Base-by-base conservation (phyloP, 768 basidiomycete species). In the Piloderma croceum region DNA sequence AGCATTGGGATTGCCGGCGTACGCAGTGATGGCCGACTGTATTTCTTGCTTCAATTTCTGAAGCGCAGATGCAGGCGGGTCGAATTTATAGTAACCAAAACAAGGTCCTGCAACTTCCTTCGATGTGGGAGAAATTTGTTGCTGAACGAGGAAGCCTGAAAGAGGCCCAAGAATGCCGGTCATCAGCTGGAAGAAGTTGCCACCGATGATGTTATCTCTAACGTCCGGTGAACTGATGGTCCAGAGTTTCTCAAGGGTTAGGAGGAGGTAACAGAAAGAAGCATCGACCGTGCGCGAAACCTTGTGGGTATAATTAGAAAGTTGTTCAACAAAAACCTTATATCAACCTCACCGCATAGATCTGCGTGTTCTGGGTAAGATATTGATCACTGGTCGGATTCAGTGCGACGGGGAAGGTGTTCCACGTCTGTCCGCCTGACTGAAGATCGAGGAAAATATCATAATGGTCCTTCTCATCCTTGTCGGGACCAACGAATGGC, bases 141-240 rank as follows among this genome's bases (percentile, higher is more conserved):
- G 55, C 13, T 39, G 42, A 13, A 56, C 46, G 10, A 59, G 49
- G 42, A 57, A 47, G 22, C 48, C 45, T 23, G 55, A 53, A 38
- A 59, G 51, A 9, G 55, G 57, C 4, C 51, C 43, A 24, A 59
- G 45, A n/a, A 57, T 39, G 13, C 50, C 53, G 35, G 48, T 48
- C 57, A 59, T 59, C 24, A 59, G 42, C 5, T 43, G 47, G 36
- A 49, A 51, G 42, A 59, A 51, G 40, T 55, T 59, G 17, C 37
- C 37, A n/a, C 51, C 41, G 17, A 59, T 40, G 11, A 43, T 43
- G 33, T 37, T 18, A 19, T 46, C 39, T 10, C 34, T 39, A n/a
- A 33, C 42, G 18, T 39, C 38, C 20, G 29, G 36, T 5, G 34
- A 21, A 31, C 42, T 24, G 17, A 47, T 49, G 17, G 46, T 43